Evolutionary conservation across 1,139 yeast genomes (phyloP), one percentile per base, ranked within the genome.

Genomic region (Nakaseomyces sp.): DNA sequence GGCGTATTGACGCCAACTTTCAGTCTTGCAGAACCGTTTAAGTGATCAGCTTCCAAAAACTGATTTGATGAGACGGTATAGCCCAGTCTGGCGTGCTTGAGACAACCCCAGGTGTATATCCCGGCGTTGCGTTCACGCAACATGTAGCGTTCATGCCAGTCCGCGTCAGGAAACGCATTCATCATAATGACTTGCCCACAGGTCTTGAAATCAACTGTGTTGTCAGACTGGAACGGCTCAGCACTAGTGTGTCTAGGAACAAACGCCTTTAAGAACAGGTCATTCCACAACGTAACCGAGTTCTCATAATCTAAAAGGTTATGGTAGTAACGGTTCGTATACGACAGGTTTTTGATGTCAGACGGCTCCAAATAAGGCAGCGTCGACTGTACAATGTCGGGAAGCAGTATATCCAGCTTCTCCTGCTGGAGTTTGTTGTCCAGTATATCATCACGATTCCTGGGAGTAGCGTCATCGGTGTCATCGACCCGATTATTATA

Each of bases 41-140:
- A 25, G 6, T 31, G 43, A 4, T 40, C 47, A 3, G 58, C 60
- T 9, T 46, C 48, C 4, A 70, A 65, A 6, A 68, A 52, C 16
- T 60, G 61, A 19, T 57, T 51, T 8, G 59, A 53, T 2, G 60
- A 54, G 0, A 66, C 50, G 5, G 66, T 54, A 50, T 72, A 74
- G 0, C 91, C 93, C 41, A 83, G 64, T 37, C 91, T 61, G 1
- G 81, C 81, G 41, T 69, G 67, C 25, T 63, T 63, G 5, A 72
- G 56, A 13, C 73, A 63, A 1, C 88, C 86, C 93, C 93, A 81
- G 0, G 86, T 77, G 50, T 68, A 74, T 3, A 83, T 53, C 37
- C 66, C 59, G 4, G 76, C 74, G 2, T 68, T 57, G 28, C 55
- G 54, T 1, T 70, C 57, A 38, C 86, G 63, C 39, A 69, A 49